phyloP scores from a whole-genome alignment of 2,329 filamentous ascomycete species.

The Periconia macrospinosa region DNA sequence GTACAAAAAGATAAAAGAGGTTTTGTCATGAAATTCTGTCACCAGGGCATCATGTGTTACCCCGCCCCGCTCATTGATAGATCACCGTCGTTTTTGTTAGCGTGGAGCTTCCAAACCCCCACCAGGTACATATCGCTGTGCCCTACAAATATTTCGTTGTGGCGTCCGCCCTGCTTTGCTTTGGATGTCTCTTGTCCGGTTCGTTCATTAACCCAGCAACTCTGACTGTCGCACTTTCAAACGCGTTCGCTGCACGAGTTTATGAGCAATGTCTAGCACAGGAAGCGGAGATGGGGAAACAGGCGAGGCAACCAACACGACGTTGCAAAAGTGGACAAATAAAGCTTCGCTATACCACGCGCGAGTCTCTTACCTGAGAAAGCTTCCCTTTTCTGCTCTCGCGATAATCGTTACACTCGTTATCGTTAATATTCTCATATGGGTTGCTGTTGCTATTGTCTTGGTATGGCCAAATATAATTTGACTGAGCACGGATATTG shows the following conservation, averaged over 20 bases:
- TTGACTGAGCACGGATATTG: neutral
- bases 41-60: slow-evolving; percentile 17
- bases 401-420: slow-evolving; percentile 59
- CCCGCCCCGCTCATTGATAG: slow-evolving; percentile 12
- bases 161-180: neutral
- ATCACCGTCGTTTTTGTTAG: slow-evolving; percentile 9
- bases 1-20: neutral
- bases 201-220: neutral
- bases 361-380: slow-evolving; percentile 57
- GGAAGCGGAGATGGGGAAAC: slow-evolving; percentile 13
- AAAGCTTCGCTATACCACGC: slow-evolving; percentile 53
- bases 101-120: slow-evolving; percentile 8
- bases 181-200: neutral
- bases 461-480: slow-evolving; percentile 46
- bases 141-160: neutral
- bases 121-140: slow-evolving; percentile 3
- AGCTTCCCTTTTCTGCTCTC: slow-evolving; percentile 59
- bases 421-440: slow-evolving; percentile 59
- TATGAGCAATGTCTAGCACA: slow-evolving; percentile 14
- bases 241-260: neutral
- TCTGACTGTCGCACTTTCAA: no score
- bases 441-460: slow-evolving; percentile 61
- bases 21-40: slow-evolving; percentile 15
- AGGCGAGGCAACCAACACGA: slow-evolving; percentile 14
- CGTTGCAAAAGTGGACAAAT: slow-evolving; percentile 24